Base-by-base conservation (phyloP, 1,139 yeast species). In the Magnusiomyces sp. region DNA sequence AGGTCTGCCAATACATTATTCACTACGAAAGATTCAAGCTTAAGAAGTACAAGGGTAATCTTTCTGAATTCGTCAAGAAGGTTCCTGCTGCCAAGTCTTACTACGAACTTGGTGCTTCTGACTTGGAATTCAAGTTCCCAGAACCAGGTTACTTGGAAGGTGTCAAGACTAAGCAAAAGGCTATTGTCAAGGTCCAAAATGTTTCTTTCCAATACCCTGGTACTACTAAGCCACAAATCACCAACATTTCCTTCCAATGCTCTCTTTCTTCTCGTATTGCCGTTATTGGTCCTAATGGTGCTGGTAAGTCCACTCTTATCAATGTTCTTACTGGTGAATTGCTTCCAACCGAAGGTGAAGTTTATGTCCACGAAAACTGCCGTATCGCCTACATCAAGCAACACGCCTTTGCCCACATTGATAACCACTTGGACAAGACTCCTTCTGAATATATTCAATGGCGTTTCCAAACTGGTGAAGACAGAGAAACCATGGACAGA, bases 381-480 rank as follows among this genome's bases (percentile, higher is more conserved):
- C 95, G 98, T 83, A 92, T 92, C 68, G 97, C 97, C 68, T 92
- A 92, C 90, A 90, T 92, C 68, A 92, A 92, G 80, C 98, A 92
- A 80, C 97, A 92, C 75, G 98, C 98, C 73, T 92, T 92, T 71
- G 97, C 97, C 59, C 98, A 92, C 75, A 89, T 92, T 71, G 98
- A 92, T 77, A 81, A 87, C 74, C 98, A 92, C 73, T 83, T 90
- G 75, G 98, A 92, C 82, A 86, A 86, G 82, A 92, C 98, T 70
- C 98, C 98, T 70, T 89, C 97, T 69, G 98, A 92, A 80, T 92
- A 92, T 79, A 92, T 92, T 65, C 98, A 92, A 81, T 92, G 98
- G 98, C 90, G 98, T 83, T 92, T 90, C 97, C 98, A 92, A 80
- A 92, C 98, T 71, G 98, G 98, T 88, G 98, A 92, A 80, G 98